Evolutionary conservation across 768 basidiomycete genomes (phyloP), one percentile per base, ranked within the genome.

Genomic region (Auriscalpium microsporum): DNA sequence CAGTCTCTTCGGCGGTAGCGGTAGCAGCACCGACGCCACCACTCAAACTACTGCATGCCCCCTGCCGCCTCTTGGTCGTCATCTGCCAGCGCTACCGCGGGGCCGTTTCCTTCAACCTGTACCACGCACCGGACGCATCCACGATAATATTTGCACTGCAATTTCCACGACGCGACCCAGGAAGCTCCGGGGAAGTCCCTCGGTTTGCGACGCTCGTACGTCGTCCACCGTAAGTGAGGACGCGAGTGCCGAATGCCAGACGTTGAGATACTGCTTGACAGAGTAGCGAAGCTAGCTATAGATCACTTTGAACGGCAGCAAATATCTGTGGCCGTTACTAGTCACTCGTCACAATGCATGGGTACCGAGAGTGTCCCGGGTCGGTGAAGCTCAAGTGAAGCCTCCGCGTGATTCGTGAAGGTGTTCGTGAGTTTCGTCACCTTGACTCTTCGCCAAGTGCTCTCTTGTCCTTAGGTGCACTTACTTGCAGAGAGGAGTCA

Each of bases 361-460:
- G 83, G 52, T 63, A 91, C 90, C 5, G n/a, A n/a, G n/a, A n/a
- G n/a, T n/a, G n/a, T n/a, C n/a, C n/a, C n/a, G 95, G 94, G 71
- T 99, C 98, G 0, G 95, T 97, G 73, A 98, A 99, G 4, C 75
- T 73, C 2, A 96, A 94, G 57, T 87, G 78, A 96, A 97, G 17
- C 75, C 72, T 57, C 80, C 77, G 56, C 78, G 84, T 13, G 73
- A 69, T 63, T 88, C 86, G 33, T 80, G 21, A 21, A 21, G 21
- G 21, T 21, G 21, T 21, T 21, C 21, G 21, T 21, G 21, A 21
- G 21, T 21, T 21, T 3, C 21, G 21, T 21, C n/a, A n/a, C n/a
- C 21, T 21, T 21, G 21, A 21, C 21, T 21, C 75, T 11, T 78
- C 75, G 57, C 69, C 72, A 14, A 86, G 75, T 2, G 66, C 68